phyloP scores from a whole-genome alignment of 2,329 filamentous ascomycete genomes.

The Rugonectria rugulosa region DNA sequence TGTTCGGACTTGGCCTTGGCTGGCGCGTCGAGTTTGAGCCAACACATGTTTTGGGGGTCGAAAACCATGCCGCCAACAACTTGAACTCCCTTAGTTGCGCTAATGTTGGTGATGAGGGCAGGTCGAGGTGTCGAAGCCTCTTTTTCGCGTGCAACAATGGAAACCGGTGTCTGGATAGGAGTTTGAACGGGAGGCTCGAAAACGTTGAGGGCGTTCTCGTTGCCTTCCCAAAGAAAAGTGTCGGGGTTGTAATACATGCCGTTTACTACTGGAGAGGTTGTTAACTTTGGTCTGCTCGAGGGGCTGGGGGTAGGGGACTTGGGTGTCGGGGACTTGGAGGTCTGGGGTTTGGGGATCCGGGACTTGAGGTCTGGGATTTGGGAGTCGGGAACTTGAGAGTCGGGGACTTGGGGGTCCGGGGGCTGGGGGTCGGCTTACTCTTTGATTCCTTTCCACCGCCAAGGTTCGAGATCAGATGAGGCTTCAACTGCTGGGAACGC shows the following conservation, averaged over 20 bases:
- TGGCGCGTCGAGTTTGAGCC: slow-evolving; percentile 78
- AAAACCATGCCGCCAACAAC: slow-evolving; percentile 99
- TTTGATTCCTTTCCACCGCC: slow-evolving; percentile 77
- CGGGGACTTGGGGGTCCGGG: background rate
- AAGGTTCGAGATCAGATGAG: slow-evolving; percentile 88
- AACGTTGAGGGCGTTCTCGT: slow-evolving; percentile 81
- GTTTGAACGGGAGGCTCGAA: slow-evolving; percentile 74
- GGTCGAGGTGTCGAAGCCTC: slow-evolving; percentile 69
- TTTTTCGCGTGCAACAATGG: slow-evolving; percentile 61
- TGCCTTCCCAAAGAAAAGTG: slow-evolving; percentile 93
- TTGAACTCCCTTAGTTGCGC: slow-evolving; percentile 83
- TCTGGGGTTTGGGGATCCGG: background rate
- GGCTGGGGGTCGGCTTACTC: slow-evolving; percentile 75
- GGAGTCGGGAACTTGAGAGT: background rate
- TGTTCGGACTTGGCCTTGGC: slow-evolving; percentile 56
- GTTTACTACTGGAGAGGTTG: slow-evolving; percentile 71
- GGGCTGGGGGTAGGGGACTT: too few relatives aligned
- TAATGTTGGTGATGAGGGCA: slow-evolving; percentile 91
- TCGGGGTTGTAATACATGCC: slow-evolving; percentile 96
- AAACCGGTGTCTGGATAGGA: slow-evolving; percentile 53
- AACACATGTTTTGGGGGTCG: slow-evolving; percentile 96
- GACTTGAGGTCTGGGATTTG: background rate
- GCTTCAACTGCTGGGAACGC: slow-evolving; percentile 73
- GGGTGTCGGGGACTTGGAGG: background rate
- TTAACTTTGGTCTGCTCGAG: slow-evolving; percentile 42